Conservation (phyloP, 2,329 filamentous ascomycete genomes). For the Laburnicola sp. region DNA sequence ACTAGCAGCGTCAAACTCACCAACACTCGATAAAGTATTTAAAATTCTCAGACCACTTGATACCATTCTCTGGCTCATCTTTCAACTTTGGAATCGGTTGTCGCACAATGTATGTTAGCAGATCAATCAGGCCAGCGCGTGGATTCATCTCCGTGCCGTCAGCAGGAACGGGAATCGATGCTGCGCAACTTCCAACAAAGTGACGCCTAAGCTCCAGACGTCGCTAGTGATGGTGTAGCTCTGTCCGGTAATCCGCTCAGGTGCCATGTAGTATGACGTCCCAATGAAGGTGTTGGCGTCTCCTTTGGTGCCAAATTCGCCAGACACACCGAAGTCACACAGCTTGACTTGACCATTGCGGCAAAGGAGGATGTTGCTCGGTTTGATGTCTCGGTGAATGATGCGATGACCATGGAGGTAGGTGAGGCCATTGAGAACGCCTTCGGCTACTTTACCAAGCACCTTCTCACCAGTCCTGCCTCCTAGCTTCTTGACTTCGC, state of each 20-base stretch:
- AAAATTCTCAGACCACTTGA: slow-evolving; percentile 95
- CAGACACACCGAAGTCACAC: slow-evolving; percentile 96
- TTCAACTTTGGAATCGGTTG: slow-evolving; percentile 95
- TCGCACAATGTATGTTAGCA: slow-evolving; percentile 95
- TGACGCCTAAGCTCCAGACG: slow-evolving; percentile 97
- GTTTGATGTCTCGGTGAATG: slow-evolving; percentile 98
- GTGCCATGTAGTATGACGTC: slow-evolving; percentile 99
- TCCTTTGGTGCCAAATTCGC: slow-evolving; percentile 97
- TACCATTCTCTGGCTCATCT: slow-evolving; percentile 85
- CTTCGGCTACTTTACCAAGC: slow-evolving; percentile 93
- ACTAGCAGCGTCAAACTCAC: slow-evolving; percentile 60
- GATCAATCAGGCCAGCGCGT: slow-evolving; percentile 86
- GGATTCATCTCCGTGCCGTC: slow-evolving; percentile 96
- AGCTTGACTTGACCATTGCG: slow-evolving; percentile 89
- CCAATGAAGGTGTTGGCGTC: slow-evolving; percentile 99
- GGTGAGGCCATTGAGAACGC: slow-evolving; percentile 87
- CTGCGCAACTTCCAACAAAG: slow-evolving; percentile 97
- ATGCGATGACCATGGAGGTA: slow-evolving; percentile 96
- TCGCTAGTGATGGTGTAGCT: slow-evolving; percentile 98
- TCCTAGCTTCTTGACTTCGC: slow-evolving; percentile 92
- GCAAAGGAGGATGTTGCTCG: slow-evolving; percentile 92
- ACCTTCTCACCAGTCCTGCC: slow-evolving; percentile 97
- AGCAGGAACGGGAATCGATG: slow-evolving; percentile 96
- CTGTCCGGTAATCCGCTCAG: slow-evolving; percentile 95
- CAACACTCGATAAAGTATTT: slow-evolving; percentile 99